Conservation (phyloP, 371 early-diverging fungal genomes). For the Fennellomyces sp. region DNA sequence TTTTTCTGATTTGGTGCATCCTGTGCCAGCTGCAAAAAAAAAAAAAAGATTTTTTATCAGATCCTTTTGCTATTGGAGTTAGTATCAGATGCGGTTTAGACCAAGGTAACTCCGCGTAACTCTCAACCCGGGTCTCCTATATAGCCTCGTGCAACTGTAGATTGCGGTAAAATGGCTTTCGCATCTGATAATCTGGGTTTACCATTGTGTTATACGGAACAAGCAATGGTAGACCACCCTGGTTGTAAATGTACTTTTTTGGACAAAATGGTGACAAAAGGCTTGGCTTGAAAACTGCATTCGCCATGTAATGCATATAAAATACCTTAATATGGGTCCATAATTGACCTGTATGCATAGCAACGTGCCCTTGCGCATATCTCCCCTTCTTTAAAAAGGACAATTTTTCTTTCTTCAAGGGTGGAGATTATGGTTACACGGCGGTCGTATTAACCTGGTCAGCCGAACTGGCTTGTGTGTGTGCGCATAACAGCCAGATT, state of each 20-base stretch:
- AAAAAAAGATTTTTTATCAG: conserved; percentile 7
- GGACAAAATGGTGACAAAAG: no score
- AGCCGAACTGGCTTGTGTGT: no score
- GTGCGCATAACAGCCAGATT: neutral
- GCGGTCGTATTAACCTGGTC: no score
- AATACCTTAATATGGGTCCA: no score
- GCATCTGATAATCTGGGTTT: conserved; percentile 5
- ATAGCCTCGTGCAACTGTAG: neutral
- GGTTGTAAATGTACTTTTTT: neutral
- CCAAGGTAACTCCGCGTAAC: neutral
- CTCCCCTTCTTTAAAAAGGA: neutral
- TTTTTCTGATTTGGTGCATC: neutral
- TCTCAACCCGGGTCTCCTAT: neutral
- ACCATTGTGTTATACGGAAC: no score
- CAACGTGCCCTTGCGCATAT: no score
- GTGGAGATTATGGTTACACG: neutral
- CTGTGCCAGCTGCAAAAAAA: neutral
- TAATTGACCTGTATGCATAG: no score
- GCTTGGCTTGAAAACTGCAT: no score
- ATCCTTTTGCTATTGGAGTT: conserved; percentile 3
- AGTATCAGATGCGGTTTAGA: neutral
- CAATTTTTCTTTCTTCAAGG: neutral
- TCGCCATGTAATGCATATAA: no score
- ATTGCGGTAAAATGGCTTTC: neutral
- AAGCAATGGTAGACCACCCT: neutral